Percentiles rank a stretch among this genome's conserved stretches.
Conservation (phyloP, 2,329 filamentous ascomycete species). For the Fusarium falciforme region DNA sequence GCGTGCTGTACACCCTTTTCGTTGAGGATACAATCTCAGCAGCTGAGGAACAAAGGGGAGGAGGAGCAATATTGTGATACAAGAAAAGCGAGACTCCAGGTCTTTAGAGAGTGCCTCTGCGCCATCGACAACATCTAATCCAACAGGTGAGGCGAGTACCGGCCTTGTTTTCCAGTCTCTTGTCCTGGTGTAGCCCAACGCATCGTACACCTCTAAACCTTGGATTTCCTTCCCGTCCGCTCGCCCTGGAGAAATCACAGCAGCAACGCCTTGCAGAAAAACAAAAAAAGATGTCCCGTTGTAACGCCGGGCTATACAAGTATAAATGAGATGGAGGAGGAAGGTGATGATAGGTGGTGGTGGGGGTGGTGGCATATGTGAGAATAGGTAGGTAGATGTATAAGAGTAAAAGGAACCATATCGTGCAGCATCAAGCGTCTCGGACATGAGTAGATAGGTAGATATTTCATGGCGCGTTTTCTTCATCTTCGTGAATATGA, state of each 20-base stretch:
- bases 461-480: conserved; percentile 31
- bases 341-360: neutral
- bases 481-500: conserved; percentile 55
- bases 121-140: conserved; percentile 18
- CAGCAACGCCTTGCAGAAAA: conserved; percentile 29
- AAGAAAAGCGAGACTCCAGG: conserved; percentile 14
- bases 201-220: conserved; percentile 9
- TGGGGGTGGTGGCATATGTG: neutral
- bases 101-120: conserved; percentile 9
- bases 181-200: neutral
- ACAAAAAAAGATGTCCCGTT: conserved; percentile 7
- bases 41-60: conserved; percentile 24
- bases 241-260: conserved; percentile 5
- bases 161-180: neutral
- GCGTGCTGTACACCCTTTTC: conserved; percentile 1
- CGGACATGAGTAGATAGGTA: neutral
- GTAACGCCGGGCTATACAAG: conserved; percentile 24
- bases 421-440: conserved; percentile 19
- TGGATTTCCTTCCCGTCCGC: neutral
- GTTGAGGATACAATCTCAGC: conserved; percentile 15
- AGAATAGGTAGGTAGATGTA: neutral
- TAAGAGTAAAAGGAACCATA: conserved; percentile 9
- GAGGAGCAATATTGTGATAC: conserved; percentile 29
- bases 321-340: conserved; percentile 5
- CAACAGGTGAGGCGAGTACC: neutral